A percentile compares a stretch with the other conserved stretches of the same genome.
These are phyloP conservation scores for Odontarrhena argentea DNA, from an alignment of 345 rosid species.

Conservation along the genomic window DNA sequence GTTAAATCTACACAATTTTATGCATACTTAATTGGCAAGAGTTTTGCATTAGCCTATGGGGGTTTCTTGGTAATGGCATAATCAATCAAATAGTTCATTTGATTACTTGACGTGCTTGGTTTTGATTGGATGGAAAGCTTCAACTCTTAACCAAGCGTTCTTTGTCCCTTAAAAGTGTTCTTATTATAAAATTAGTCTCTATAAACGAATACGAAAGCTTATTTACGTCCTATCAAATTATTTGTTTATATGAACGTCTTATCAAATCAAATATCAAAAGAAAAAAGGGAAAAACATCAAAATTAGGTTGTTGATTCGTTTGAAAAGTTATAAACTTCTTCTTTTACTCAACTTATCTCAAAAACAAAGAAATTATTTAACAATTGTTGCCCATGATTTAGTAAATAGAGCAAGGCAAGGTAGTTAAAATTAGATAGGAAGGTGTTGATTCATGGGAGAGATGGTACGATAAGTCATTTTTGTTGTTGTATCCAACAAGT, in stretches of 20 bases:
- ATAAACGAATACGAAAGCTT: not conserved
- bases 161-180: slow-evolving; percentile 27
- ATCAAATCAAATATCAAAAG: not conserved
- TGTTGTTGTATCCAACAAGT: no score
- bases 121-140: slow-evolving; percentile 30
- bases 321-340: not conserved
- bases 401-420: no score
- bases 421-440: no score
- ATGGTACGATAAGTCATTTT: no score
- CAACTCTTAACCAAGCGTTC: slow-evolving; percentile 25
- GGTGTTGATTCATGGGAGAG: no score
- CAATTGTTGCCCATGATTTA: no score
- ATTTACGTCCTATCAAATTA: not conserved
- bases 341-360: not conserved
- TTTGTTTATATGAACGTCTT: slow-evolving; percentile 11
- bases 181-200: not conserved
- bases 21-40: slow-evolving; percentile 21
- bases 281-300: not conserved
- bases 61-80: slow-evolving; percentile 13
- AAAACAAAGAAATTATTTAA: no score
- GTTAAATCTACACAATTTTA: slow-evolving; percentile 11
- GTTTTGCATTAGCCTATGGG: slow-evolving; percentile 8
- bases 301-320: not conserved
- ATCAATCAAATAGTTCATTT: slow-evolving; percentile 7
- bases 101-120: slow-evolving; percentile 14